Conservation (phyloP, 2,329 filamentous ascomycete genomes). For the Lasiodiplodia theobromae region DNA sequence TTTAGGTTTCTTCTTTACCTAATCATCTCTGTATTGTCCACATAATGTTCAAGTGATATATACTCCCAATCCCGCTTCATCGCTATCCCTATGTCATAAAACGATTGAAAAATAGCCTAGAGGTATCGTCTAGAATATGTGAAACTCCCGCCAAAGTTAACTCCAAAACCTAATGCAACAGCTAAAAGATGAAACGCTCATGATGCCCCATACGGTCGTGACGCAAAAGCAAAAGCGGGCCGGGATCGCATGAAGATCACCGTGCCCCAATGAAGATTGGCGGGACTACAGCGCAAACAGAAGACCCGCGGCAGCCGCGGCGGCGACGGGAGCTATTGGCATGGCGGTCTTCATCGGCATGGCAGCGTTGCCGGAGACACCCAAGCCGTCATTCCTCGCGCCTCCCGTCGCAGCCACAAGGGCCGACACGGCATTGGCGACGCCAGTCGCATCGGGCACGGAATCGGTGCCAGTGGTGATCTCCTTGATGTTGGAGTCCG, state of each 20-base stretch:
- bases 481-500: conserved; percentile 57
- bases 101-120: neutral
- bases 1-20: neutral
- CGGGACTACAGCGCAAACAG: conserved; percentile 26
- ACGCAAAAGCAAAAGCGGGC: conserved; percentile 10
- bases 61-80: neutral
- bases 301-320: conserved; percentile 27
- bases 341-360: conserved; percentile 32
- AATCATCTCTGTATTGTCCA: neutral
- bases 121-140: conserved; percentile 21
- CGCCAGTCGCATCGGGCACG: conserved; percentile 62
- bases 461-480: conserved; percentile 58
- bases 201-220: conserved; percentile 14
- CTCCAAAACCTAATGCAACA: conserved; percentile 5
- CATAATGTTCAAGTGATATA: neutral
- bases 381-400: conserved; percentile 49
- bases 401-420: conserved; percentile 53
- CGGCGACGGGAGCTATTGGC: conserved; percentile 20
- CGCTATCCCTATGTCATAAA: neutral
- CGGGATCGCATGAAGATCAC: neutral
- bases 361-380: conserved; percentile 34
- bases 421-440: conserved; percentile 58
- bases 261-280: neutral
- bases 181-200: conserved; percentile 5
- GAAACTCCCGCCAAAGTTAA: conserved; percentile 16